Conservation (phyloP, 331 rosid genomes). For the Stylosanthes scabra region DNA sequence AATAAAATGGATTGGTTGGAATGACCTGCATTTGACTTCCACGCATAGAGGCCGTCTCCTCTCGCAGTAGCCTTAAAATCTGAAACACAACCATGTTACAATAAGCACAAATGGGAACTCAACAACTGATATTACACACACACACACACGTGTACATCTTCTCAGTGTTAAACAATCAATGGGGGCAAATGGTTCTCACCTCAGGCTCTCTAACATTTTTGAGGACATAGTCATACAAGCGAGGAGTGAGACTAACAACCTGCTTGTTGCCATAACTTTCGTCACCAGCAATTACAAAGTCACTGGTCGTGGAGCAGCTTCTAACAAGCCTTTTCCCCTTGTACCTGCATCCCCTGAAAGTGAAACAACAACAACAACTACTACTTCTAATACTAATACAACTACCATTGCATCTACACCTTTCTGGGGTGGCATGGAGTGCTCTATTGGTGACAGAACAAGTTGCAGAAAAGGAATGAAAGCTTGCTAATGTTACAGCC, state of each 20-base stretch:
- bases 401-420: conserved; percentile 33
- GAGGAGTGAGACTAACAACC: conserved; percentile 71
- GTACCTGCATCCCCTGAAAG: conserved; percentile 34
- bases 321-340: conserved; percentile 43
- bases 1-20: conserved; percentile 11
- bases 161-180: conserved; percentile 3
- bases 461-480: conserved; percentile 44
- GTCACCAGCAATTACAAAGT: conserved; percentile 60
- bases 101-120: conserved; percentile 34
- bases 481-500: conserved; percentile 25
- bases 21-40: conserved; percentile 96
- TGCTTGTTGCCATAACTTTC: conserved; percentile 75
- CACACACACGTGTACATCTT: neutral
- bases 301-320: conserved; percentile 51
- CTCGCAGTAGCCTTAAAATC: conserved; percentile 81
- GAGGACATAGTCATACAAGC: conserved; percentile 78
- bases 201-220: conserved; percentile 87
- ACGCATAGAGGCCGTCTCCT: conserved; percentile 86
- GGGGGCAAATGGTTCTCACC: conserved; percentile 55
- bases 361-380: conserved; percentile 25
- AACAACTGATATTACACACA: neutral
- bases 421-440: conserved; percentile 30
- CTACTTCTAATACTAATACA: neutral
- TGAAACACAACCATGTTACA: conserved; percentile 45
- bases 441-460: conserved; percentile 18